These are phyloP conservation scores for Cyclanthera cordifolia DNA, from an alignment of 306 rosid species.

Conservation along the genomic window DNA sequence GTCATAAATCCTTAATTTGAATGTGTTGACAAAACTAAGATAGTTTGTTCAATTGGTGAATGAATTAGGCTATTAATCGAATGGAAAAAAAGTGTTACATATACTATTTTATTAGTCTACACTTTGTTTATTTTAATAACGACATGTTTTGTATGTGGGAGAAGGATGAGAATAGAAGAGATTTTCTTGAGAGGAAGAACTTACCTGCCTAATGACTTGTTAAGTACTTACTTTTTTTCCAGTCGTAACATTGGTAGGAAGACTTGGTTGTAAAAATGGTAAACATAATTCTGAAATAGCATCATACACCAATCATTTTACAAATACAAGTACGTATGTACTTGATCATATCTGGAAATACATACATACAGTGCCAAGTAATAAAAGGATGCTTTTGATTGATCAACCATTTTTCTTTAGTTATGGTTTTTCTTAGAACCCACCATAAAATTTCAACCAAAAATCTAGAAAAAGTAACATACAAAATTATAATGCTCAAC, in stretches of 20 bases:
- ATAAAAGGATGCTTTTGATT: neutral
- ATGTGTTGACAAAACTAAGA: neutral
- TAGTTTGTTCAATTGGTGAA: neutral
- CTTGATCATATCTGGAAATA: neutral
- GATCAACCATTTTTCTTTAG: neutral
- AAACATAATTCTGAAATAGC: neutral
- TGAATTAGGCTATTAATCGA: neutral
- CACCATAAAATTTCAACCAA: neutral
- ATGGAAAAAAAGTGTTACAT: no score
- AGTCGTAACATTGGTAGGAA: neutral
- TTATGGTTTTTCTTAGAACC: neutral
- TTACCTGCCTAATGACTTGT: no score
- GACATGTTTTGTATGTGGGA: no score
- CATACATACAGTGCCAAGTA: neutral
- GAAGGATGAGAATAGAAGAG: no score
- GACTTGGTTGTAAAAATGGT: neutral
- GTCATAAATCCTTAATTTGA: neutral
- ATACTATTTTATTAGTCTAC: no score
- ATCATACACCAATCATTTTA: neutral
- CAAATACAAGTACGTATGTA: neutral
- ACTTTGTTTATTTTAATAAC: no score
- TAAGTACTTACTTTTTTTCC: no score
- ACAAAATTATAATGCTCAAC: slow-evolving; percentile 9
- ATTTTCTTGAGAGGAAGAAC: no score
- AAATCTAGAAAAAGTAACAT: neutral